Base-by-base conservation (phyloP, 345 rosid genomes). In the Angophora floribunda region DNA sequence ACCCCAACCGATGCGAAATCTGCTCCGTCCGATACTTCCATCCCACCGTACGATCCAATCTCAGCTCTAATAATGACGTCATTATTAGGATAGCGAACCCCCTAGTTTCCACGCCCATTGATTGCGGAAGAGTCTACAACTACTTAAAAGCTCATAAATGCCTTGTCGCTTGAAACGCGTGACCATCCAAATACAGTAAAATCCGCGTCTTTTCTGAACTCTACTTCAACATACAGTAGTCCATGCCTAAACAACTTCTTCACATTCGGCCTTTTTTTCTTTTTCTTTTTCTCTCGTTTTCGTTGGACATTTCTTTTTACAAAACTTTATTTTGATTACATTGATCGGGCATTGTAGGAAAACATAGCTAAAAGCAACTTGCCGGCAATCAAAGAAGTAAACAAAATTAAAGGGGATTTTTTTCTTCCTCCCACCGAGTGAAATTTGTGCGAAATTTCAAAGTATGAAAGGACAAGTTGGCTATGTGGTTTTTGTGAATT, bases 301-400 rank as follows among this genome's bases (percentile, higher is more conserved):
- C 22, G 61, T 55, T 55, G 28, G 22, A 55, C 61, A 3, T 22
- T 3, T 55, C 7, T 55, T 55, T 22, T 3, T 26, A 1, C 22
- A 8, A 7, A 21, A 7, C 19, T 22, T 22, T 3, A 21, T 55
- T 55, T 55, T 21, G 22, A 55, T 55, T 55, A 21, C 5, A 55
- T 1, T 0, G 6, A 3, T 9, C 4, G 4, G 8, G 59, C 59
- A 4, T 4, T 7, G 59, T 19, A 53, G 24, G 10, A 53, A 53
- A 19, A 53, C 59, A 53, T 19, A 1, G 59, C 59, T 53, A 53
- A 53, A 53, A 53, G 24, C 59, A 7, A 53, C 4, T 19, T 10
- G 28, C 8, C 8, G 26, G 61, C 61, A 1, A 55, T 55, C 22
- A 0, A 70, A 70, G 26, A 36, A 36, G 47, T 36, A 13, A 17